Evolutionary conservation across 2,329 filamentous ascomycete species (phyloP).

Genomic region (Fusarium hostae): DNA sequence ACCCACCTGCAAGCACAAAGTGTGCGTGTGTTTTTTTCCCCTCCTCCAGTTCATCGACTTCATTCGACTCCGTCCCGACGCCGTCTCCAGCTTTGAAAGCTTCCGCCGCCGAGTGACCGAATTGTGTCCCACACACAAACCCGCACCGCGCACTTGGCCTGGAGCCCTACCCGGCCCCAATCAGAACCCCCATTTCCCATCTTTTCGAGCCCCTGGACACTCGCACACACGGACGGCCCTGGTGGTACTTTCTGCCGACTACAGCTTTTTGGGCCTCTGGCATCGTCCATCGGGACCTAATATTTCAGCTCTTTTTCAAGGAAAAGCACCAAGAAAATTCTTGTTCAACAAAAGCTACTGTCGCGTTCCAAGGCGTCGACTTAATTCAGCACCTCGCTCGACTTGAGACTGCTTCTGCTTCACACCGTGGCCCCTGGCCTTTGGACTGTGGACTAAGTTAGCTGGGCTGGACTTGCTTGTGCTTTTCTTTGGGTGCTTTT

Average conservation of each 20-base stretch:
- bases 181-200: conserved; percentile 33
- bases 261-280: conserved; percentile 40
- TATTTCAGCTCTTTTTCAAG: conserved; percentile 29
- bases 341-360: conserved; percentile 9
- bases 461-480: conserved; percentile 26
- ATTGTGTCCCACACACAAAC: conserved; percentile 39
- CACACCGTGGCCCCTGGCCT: conserved; percentile 29
- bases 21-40: conserved; percentile 24
- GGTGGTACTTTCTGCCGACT: conserved; percentile 38
- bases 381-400: conserved; percentile 12
- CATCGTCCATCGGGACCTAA: conserved; percentile 38
- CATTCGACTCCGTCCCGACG: conserved; percentile 36
- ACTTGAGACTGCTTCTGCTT: conserved; percentile 7
- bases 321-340: conserved; percentile 8
- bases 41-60: conserved; percentile 1
- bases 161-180: conserved; percentile 43
- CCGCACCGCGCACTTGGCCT: conserved; percentile 15
- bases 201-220: conserved; percentile 35
- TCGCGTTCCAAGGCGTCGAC: conserved; percentile 17
- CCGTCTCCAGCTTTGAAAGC: conserved; percentile 29
- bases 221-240: conserved; percentile 36
- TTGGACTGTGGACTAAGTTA: conserved; percentile 32
- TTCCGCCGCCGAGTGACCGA: conserved; percentile 36
- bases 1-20: conserved; percentile 14
- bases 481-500: conserved; percentile 35